phyloP scores from a whole-genome alignment of 2,329 filamentous ascomycete genomes.

The Diaporthe aspalathi region DNA sequence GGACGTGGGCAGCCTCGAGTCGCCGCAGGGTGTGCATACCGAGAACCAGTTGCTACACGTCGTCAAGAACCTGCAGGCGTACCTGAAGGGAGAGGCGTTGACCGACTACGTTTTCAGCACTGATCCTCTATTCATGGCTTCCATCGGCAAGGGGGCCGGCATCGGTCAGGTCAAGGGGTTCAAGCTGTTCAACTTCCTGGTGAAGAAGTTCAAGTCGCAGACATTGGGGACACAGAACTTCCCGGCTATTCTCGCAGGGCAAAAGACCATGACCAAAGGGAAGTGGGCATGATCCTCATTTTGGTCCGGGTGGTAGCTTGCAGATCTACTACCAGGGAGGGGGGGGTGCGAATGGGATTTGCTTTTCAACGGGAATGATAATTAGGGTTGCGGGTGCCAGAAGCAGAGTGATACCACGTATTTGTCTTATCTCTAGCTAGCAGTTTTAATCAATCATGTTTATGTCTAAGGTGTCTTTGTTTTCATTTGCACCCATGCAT shows the following conservation, averaged over 20 bases:
- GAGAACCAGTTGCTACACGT: slow-evolving; percentile 44
- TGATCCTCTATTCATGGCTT: slow-evolving; percentile 41
- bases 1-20: slow-evolving; percentile 46
- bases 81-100: slow-evolving; percentile 37
- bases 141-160: slow-evolving; percentile 44
- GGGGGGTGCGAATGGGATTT: neutral
- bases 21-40: slow-evolving; percentile 40
- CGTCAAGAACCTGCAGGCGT: slow-evolving; percentile 42
- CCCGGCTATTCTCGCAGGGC: slow-evolving; percentile 37
- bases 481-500: no score
- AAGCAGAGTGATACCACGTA: neutral
- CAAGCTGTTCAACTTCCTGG: slow-evolving; percentile 41
- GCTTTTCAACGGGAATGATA: neutral
- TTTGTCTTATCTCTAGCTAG: neutral
- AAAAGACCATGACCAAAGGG: slow-evolving; percentile 38
- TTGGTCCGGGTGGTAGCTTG: neutral
- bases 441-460: neutral
- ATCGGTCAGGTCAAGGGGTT: slow-evolving; percentile 45
- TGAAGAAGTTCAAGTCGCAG: slow-evolving; percentile 43
- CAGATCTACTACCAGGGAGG: neutral
- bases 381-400: neutral
- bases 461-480: no score
- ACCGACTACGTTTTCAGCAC: slow-evolving; percentile 40
- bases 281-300: slow-evolving; percentile 37
- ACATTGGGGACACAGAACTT: slow-evolving; percentile 42